These are phyloP conservation scores for Acanthamoeba comandoni DNA, from an alignment of 208 protist genomes.

Conservation along the genomic window DNA sequence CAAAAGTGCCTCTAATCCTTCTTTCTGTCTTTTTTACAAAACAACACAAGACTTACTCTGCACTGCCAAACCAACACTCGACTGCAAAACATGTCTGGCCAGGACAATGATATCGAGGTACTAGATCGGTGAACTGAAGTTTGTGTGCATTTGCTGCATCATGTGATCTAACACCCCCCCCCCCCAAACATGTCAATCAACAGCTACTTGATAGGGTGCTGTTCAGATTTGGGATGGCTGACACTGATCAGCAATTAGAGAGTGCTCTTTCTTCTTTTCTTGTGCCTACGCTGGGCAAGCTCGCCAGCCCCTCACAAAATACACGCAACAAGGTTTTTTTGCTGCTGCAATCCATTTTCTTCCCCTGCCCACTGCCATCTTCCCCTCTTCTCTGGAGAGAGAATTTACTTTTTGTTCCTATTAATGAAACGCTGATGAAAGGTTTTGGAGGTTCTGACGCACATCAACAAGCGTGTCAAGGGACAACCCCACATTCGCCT, in stretches of 20 bases:
- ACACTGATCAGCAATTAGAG: slow-evolving; percentile 17
- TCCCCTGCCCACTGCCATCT: not conserved
- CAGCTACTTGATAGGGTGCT: slow-evolving; percentile 71
- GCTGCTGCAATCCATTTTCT: not conserved
- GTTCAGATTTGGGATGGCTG: slow-evolving; percentile 63
- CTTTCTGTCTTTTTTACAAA: no score
- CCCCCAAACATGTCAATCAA: no score
- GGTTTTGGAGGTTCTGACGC: slow-evolving; percentile 81
- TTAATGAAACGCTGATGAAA: slow-evolving; percentile 1
- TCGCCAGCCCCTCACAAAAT: slow-evolving; percentile 45
- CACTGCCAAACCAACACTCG: no score
- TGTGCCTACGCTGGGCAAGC: slow-evolving; percentile 69
- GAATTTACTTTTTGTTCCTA: not conserved
- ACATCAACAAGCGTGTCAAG: slow-evolving; percentile 79
- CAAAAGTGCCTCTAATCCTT: no score
- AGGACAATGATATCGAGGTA: no score
- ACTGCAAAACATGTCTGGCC: no score
- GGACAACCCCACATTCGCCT: slow-evolving; percentile 70
- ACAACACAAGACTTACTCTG: no score
- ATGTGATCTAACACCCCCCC: no score
- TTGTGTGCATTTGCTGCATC: no score
- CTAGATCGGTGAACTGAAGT: no score
- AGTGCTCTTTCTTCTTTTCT: slow-evolving; percentile 63
- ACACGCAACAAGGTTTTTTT: slow-evolving; percentile 52
- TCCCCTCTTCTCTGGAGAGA: not conserved